Conservation (phyloP, 345 rosid species). For the Turnera subulata region DNA sequence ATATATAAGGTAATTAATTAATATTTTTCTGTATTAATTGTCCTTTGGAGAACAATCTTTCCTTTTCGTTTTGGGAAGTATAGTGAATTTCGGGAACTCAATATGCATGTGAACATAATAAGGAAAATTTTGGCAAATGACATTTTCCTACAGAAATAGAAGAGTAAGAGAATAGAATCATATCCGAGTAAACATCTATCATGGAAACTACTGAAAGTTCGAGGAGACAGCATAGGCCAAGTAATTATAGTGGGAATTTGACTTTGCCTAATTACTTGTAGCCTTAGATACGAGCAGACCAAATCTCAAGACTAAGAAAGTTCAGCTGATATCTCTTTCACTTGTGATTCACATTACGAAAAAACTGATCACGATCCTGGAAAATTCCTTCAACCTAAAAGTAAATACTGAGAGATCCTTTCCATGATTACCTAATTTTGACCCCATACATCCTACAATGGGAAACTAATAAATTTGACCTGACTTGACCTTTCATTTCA, state of each 20-base stretch:
- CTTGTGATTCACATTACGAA: neutral
- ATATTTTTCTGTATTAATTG: too few relatives aligned
- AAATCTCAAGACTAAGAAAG: conserved; percentile 33
- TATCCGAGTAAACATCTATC: too few relatives aligned
- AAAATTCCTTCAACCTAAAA: conserved; percentile 25
- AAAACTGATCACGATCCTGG: conserved; percentile 17
- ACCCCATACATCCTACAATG: conserved; percentile 11
- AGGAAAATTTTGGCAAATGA: too few relatives aligned
- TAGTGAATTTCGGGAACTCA: too few relatives aligned
- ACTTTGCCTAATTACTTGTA: conserved; percentile 23
- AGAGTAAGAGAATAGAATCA: too few relatives aligned
- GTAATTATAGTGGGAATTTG: conserved; percentile 22
- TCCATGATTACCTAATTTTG: conserved; percentile 36
- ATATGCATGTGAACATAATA: too few relatives aligned
- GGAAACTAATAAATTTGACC: conserved; percentile 19
- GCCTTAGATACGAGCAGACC: conserved; percentile 26
- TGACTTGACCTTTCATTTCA: conserved; percentile 23
- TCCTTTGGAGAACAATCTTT: too few relatives aligned
- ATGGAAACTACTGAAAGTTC: conserved; percentile 6
- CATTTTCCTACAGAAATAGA: too few relatives aligned
- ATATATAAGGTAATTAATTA: too few relatives aligned
- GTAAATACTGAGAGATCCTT: too few relatives aligned
- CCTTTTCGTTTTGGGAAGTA: too few relatives aligned
- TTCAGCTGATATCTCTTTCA: conserved; percentile 31
- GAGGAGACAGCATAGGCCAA: conserved; percentile 17